Evolutionary conservation across 108 stramenopile genomes (phyloP), one percentile per base, ranked within the genome.

Genomic region (Skeletonema tropicum): DNA sequence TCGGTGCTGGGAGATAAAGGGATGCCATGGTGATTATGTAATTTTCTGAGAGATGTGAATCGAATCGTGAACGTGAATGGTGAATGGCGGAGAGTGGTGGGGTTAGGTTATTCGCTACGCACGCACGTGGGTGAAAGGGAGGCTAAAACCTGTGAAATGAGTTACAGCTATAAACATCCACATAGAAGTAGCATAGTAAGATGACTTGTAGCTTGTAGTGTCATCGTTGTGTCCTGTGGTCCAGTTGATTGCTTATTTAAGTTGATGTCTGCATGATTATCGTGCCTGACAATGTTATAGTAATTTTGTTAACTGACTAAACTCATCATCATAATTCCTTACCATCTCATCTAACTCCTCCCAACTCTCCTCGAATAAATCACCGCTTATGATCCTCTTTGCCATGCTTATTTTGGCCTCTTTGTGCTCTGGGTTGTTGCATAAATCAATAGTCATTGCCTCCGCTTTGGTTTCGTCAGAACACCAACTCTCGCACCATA

Each of bases 401-500:
- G 99, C 99, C 99, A 99, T 99, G 70, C 97, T 92, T 11, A 99
- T 85, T 84, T 99, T 99, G 23, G 97, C 92, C 80, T 99, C 99
- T 79, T 99, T 99, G 85, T 97, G 96, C 64, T 92, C 70, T 11
- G 99, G 99, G 76, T 98, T 99, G 84, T 99, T 99, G 89, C 99
- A 99, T 21, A 99, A 88, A 83, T 99, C 99, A 71, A 99, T 99
- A 11, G 99, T 99, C 87, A 98, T 99, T 55, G 98, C 96, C 29
- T 80, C 70, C 0, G 86, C 87, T 80, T 99, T 99, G 46, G 96
- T 96, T 63, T 94, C 95, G 58, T 98, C 97, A 6, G 92, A 93
- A 82, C 99, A 99, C 99, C 99, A 99, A n/a, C 90, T 85, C 75
- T 99, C 99, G 76, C 99, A 99, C 99, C 99, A 99, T 23, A 99